These are phyloP conservation scores for Aechmea fasciata DNA, from an alignment of 176 grass and related monocot genomes.

Conservation along the genomic window DNA sequence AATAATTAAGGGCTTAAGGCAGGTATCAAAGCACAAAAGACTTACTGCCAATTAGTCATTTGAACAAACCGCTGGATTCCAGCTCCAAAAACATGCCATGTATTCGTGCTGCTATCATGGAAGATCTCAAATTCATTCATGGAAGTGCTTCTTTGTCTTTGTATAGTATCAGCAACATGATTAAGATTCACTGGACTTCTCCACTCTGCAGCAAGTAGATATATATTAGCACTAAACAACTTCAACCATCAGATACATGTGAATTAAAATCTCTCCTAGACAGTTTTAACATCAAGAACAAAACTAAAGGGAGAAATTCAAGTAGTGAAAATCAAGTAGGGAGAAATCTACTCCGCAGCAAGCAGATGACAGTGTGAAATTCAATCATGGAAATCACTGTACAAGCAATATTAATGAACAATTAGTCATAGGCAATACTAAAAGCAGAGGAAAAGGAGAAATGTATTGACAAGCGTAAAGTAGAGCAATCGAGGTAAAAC, in stretches of 20 bases:
- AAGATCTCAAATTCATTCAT: slow-evolving; percentile 94
- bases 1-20: not conserved
- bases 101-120: slow-evolving; percentile 58
- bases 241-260: not conserved
- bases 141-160: slow-evolving; percentile 54
- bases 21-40: slow-evolving; percentile 4
- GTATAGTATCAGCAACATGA: slow-evolving; percentile 82
- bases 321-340: too few relatives aligned
- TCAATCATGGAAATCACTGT: not conserved
- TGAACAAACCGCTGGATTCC: slow-evolving; percentile 94
- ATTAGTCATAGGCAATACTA: not conserved
- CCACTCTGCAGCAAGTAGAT: slow-evolving; percentile 52
- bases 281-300: too few relatives aligned
- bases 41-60: slow-evolving; percentile 97
- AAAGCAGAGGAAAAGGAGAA: too few relatives aligned
- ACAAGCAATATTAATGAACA: not conserved
- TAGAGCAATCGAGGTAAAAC: too few relatives aligned
- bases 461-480: too few relatives aligned
- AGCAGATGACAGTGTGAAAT: not conserved
- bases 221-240: slow-evolving; percentile 2
- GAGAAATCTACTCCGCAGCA: too few relatives aligned
- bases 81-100: slow-evolving; percentile 72
- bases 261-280: too few relatives aligned
- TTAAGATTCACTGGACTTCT: slow-evolving; percentile 56
- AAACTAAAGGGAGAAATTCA: too few relatives aligned